Conservation (phyloP, 768 basidiomycete genomes). For the Polyporus arcularius region DNA sequence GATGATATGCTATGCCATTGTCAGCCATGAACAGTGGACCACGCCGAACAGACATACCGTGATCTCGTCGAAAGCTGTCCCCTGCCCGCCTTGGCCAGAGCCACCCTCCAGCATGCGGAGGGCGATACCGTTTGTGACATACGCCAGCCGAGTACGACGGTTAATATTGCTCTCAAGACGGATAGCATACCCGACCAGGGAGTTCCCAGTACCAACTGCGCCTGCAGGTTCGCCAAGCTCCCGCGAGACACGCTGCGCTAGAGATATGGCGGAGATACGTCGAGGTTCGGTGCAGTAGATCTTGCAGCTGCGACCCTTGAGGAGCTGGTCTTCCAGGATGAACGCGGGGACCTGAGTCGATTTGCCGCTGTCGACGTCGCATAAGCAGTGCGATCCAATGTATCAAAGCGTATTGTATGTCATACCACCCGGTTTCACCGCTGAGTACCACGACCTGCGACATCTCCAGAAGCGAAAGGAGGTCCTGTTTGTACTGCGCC, state of each 20-base stretch:
- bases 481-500: conserved; percentile 74
- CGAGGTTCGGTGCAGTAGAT: conserved; percentile 96
- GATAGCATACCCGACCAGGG: conserved; percentile 93
- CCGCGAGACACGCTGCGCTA: conserved; percentile 91
- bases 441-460: conserved; percentile 89
- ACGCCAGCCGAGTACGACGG: conserved; percentile 75
- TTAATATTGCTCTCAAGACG: conserved; percentile 87
- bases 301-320: conserved; percentile 79
- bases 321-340: conserved; percentile 87
- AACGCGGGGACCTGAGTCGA: conserved; percentile 95
- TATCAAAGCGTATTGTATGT: conserved; percentile 29
- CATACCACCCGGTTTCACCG: conserved; percentile 76
- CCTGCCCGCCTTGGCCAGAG: conserved; percentile 64
- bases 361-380: conserved; percentile 67
- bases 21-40: background rate
- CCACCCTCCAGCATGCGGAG: conserved; percentile 95
- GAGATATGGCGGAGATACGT: conserved; percentile 92
- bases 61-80: conserved; percentile 89
- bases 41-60: conserved; percentile 56
- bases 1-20: conserved; percentile 72
- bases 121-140: conserved; percentile 93
- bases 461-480: conserved; percentile 65
- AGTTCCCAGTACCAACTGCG: conserved; percentile 71
- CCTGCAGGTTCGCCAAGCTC: conserved; percentile 88
- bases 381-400: conserved; percentile 33